A percentile compares a stretch with the other conserved stretches of the same genome.
Conservation (phyloP, 495 filamentous ascomycete genomes). For the Penicillium parvum region DNA sequence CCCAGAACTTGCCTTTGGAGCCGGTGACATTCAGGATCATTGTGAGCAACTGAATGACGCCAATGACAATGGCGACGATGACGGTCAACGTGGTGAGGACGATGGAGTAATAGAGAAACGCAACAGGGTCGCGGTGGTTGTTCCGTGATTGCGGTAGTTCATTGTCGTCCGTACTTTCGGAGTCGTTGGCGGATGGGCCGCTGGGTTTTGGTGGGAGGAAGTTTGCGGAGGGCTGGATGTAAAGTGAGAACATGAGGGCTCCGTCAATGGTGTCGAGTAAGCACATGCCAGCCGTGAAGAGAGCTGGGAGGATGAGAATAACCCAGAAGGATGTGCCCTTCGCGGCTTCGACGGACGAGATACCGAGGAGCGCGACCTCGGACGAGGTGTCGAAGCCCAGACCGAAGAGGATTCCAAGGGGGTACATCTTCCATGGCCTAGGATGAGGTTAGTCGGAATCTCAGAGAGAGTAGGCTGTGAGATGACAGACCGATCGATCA, state of each 20-base stretch:
- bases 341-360: conserved; percentile 78
- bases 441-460: background rate
- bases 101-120: conserved; percentile 91
- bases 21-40: conserved; percentile 69
- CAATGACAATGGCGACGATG: conserved; percentile 81
- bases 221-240: conserved; percentile 58
- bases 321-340: conserved; percentile 89
- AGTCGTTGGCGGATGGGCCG: conserved; percentile 10
- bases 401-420: conserved; percentile 84
- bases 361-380: conserved; percentile 88
- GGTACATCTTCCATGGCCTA: conserved; percentile 95
- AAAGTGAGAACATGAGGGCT: conserved; percentile 91
- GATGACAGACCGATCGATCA: conserved; percentile 68
- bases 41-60: conserved; percentile 76
- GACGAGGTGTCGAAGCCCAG: conserved; percentile 94
- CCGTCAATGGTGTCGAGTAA: conserved; percentile 86
- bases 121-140: conserved; percentile 65
- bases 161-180: conserved; percentile 15
- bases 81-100: conserved; percentile 83
- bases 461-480: too few species aligned
- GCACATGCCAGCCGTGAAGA: conserved; percentile 95
- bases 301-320: conserved; percentile 83
- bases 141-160: conserved; percentile 23
- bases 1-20: conserved; percentile 77
- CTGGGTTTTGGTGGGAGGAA: conserved; percentile 37